These are phyloP conservation scores for Penicillium roqueforti DNA, from an alignment of 495 filamentous ascomycete species.

Conservation along the genomic window DNA sequence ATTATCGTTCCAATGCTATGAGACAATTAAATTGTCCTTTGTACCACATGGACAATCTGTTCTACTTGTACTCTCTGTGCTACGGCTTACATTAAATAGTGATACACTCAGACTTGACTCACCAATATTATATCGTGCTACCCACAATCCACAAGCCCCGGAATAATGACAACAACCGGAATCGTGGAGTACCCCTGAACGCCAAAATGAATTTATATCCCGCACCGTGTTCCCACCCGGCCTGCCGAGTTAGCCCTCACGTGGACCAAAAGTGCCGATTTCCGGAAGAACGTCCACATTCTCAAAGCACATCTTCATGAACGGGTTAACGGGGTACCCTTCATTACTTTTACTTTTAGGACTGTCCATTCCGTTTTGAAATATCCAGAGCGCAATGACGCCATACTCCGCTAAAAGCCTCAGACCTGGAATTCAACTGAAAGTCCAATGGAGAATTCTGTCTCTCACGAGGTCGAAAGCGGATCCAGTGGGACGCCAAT, in stretches of 20 bases:
- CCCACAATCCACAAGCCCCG: too few species aligned
- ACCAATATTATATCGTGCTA: too few species aligned
- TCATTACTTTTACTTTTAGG: background rate
- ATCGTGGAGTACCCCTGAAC: background rate
- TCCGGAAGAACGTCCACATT: background rate
- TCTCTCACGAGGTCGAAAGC: background rate
- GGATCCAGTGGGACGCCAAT: slow-evolving; percentile 16
- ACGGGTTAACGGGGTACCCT: background rate
- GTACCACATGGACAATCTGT: too few species aligned
- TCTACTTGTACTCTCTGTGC: too few species aligned
- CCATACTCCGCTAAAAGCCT: background rate
- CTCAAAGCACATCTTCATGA: too few species aligned
- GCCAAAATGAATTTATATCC: background rate
- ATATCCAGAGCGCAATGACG: background rate
- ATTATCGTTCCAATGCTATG: background rate
- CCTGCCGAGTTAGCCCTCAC: slow-evolving; percentile 5
- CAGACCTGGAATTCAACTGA: background rate
- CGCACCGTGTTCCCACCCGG: slow-evolving; percentile 1
- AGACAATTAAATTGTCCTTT: too few species aligned
- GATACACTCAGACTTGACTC: too few species aligned
- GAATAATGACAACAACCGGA: background rate
- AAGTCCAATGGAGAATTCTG: slow-evolving; percentile 3
- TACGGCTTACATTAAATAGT: too few species aligned
- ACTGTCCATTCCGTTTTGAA: too few species aligned
- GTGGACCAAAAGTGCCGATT: slow-evolving; percentile 6